Base-by-base conservation (phyloP, 148 eudicot species). In the Chenopodium berlandieri region DNA sequence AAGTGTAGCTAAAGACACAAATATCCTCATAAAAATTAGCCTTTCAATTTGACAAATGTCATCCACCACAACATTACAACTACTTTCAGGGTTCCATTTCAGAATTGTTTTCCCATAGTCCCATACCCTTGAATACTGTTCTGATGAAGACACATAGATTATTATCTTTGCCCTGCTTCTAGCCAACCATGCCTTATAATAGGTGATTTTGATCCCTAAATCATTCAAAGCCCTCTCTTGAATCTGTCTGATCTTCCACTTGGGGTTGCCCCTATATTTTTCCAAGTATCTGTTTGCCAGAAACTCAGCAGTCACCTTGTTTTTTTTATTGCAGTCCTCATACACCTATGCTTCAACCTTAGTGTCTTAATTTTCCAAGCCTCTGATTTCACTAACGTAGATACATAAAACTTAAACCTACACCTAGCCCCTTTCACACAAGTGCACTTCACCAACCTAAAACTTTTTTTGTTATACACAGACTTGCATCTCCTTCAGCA, bases 151-250 rank as follows among this genome's bases (percentile, higher is more conserved):
- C 0, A 54, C 79, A 63, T 37, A 9, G 1, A 76, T 31, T 1
- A 37, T 37, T 2, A 34, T 14, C 30, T 22, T 62, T 1, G 16
- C 79, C 31, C 70, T 76, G 8, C 19, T 7, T 20, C 27, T 60
- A 13, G 31, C 11, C 0, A 19, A 7, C 30, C 14, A 76, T 9
- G 27, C 25, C 11, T 7, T 34, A 1, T 0, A 9, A 5, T 58
- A 37, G 7, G 0, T 9, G 3, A 60, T 30, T 16, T 19, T 0
- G 0, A 1, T 6, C 1, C 50, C 31, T 1, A 7, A 2, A 0
- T 60, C 69, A 1, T 4, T 10, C 23, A 0, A 17, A 0, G 62
- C 7, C 8, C 6, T 60, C 2, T 31, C n/a, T 7, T 8, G 13
- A 11, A 73, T 23, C 0, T 27, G 30, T 1, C 3, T 10, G 3